phyloP scores from a whole-genome alignment of 2,329 filamentous ascomycete genomes.

The Exophiala phaeomuriformis region DNA sequence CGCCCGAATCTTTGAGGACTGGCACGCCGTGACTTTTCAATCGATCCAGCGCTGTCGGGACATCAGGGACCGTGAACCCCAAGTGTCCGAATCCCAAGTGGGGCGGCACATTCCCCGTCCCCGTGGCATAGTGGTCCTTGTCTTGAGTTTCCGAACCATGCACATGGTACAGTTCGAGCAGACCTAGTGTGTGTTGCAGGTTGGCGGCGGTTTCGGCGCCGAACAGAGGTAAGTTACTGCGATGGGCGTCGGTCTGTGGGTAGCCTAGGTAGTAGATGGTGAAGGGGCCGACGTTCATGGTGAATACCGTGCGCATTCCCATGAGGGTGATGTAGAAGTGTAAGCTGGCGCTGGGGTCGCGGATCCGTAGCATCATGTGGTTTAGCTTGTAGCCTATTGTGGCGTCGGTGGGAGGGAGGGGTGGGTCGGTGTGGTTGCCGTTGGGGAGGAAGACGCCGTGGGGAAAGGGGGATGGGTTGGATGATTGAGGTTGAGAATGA shows the following conservation, averaged over 20 bases:
- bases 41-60: constrained; percentile 29
- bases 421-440: constrained; percentile 30
- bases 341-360: constrained; percentile 31
- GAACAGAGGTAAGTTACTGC: constrained; percentile 29
- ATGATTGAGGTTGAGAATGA: not conserved
- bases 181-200: constrained; percentile 31
- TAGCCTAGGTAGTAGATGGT: constrained; percentile 38
- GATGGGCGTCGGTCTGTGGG: constrained; percentile 30
- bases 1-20: constrained; percentile 32
- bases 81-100: constrained; percentile 35
- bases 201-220: constrained; percentile 28
- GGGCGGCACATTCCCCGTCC: constrained; percentile 33
- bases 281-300: constrained; percentile 36
- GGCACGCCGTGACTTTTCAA: constrained; percentile 30
- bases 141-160: constrained; percentile 32
- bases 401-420: constrained; percentile 26
- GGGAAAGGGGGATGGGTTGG: constrained; percentile 22
- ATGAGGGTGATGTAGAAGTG: constrained; percentile 36
- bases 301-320: constrained; percentile 37
- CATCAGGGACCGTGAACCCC: constrained; percentile 37
- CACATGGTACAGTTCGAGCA: constrained; percentile 35
- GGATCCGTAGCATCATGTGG: constrained; percentile 35
- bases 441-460: constrained; percentile 30
- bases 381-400: constrained; percentile 35
- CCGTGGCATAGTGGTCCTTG: constrained; percentile 14